Evolutionary conservation across 2,329 filamentous ascomycete species (phyloP), one percentile per base, ranked within the genome.

Genomic region (Colletotrichum sp.): DNA sequence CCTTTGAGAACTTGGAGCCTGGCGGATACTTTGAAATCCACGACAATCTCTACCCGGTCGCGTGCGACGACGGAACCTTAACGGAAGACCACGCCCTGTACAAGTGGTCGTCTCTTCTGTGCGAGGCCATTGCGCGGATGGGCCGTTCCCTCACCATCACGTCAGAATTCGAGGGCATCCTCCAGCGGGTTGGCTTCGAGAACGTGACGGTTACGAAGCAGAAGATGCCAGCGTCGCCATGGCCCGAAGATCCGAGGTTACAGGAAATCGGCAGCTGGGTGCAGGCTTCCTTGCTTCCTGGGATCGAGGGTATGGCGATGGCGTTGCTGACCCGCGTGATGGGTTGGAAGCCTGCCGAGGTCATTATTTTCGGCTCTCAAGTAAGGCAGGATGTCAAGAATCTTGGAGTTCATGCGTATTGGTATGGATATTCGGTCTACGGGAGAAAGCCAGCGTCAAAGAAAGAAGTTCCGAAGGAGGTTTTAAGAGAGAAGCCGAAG

Each of bases 11-110:
- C 15, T 28, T 74, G n/a, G 65, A 73, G 18, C 74, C 74, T 4
- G 74, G 74, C 13, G 70, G 74, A 2, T 74, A 74, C 43, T 64
- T 74, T 18, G 74, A 76, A 57, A 74, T 76, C n/a, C 70, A 76
- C 16, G 74, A 74, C 7, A 68, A 80, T n/a, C 71, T 74, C 43
- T 80, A 82, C 43, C 71, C 80, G 13, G 68, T 82, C 30, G 71
- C 74, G 6, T 82, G 81, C 71, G 82, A 85, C 71, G 83, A 85
- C 70, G 81, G 78, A 48, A 82, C 82, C 7, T 48, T 85, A 4
- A 72, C 79, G 5, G 75, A 80, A 6, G 82, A 81, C 52, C 83
- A 81, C 0, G 77, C 78, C 2, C 6, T 75, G 6, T 26, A n/a
- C 39, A 59, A 43, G n/a, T 75, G 70, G 69, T 55, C 61, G 10